A percentile compares a stretch with the other conserved stretches of the same genome.
Conservation (phyloP, 2,329 filamentous ascomycete genomes). For the Blastomyces gilchristii region DNA sequence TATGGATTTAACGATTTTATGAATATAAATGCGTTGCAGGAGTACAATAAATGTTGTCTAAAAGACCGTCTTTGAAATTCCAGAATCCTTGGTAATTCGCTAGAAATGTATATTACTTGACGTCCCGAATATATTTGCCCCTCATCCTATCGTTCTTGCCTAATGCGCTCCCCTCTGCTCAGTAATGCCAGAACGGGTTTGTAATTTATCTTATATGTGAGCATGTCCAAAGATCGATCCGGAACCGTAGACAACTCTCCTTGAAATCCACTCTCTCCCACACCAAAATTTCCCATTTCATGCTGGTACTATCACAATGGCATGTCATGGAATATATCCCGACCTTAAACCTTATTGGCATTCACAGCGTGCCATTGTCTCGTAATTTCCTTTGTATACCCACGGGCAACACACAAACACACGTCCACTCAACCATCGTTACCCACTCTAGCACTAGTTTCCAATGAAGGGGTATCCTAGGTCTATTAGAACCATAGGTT, state of each 20-base stretch:
- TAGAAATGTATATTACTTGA: not conserved
- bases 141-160: not conserved
- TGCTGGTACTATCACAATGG: slow-evolving; percentile 49
- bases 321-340: slow-evolving; percentile 56
- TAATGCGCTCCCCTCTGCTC: too few species aligned
- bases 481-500: slow-evolving; percentile 33
- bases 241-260: slow-evolving; percentile 52
- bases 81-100: not conserved
- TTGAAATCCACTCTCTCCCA: slow-evolving; percentile 50
- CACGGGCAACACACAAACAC: slow-evolving; percentile 14
- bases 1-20: not conserved
- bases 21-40: not conserved
- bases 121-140: not conserved
- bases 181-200: too few species aligned
- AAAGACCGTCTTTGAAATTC: not conserved
- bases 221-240: slow-evolving; percentile 59
- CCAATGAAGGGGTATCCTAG: slow-evolving; percentile 55
- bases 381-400: slow-evolving; percentile 50
- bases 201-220: too few species aligned
- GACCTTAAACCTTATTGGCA: slow-evolving; percentile 36
- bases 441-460: slow-evolving; percentile 31
- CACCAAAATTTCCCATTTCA: slow-evolving; percentile 49
- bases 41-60: not conserved
- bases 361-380: slow-evolving; percentile 48
- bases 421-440: slow-evolving; percentile 42